Evolutionary conservation across 805 yeast species (phyloP), one percentile per base, ranked within the genome.

Genomic region (Schizosaccharomyces japonicus): DNA sequence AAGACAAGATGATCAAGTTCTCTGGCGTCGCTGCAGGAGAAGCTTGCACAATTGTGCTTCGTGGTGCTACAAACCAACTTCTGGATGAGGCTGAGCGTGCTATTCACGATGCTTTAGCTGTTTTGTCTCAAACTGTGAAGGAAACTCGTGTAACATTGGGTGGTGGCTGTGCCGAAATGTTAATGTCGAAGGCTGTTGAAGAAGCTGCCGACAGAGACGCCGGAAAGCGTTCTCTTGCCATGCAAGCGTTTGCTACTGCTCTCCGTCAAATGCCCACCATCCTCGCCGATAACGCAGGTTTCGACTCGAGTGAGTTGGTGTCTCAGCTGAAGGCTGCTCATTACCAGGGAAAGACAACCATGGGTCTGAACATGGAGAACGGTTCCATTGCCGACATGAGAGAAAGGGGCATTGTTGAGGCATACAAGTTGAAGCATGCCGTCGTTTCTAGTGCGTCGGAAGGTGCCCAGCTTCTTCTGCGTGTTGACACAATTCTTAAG

Each of bases 11-110:
- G 73, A 73, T 85, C 52, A 82, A 80, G 63, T 90, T 90, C 58
- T 75, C 90, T n/a, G 99, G 98, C 28, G 93, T 87, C 52, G 78
- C 82, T 48, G 85, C 85, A 13, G 94, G 95, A 51, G 82, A 82
- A 63, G 96, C 96, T 4, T 90, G 98, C 68, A 84, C 95, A 2
- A 76, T 90, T 56, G 94, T 90, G 25, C 66, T 90, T 54, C 74
- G 99, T 61, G 98, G 98, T 55, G 95, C 98, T 36, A 93, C 98
- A 17, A 94, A 87, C 53, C 95, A 85, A 63, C 81, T 87, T 2
- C 69, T 92, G 51, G 96, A 85, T 53, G 98, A 90, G 66, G 92
- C 95, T 29, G 95, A 87, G 63, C 77, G 99, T 63, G 84, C 96
- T 0, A 67, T 90, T 50, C 98, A 90, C 58, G 99, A 90, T 64